Base-by-base conservation (phyloP, 1,284 basidiomycete species). In the Trichosporon ovoides region DNA sequence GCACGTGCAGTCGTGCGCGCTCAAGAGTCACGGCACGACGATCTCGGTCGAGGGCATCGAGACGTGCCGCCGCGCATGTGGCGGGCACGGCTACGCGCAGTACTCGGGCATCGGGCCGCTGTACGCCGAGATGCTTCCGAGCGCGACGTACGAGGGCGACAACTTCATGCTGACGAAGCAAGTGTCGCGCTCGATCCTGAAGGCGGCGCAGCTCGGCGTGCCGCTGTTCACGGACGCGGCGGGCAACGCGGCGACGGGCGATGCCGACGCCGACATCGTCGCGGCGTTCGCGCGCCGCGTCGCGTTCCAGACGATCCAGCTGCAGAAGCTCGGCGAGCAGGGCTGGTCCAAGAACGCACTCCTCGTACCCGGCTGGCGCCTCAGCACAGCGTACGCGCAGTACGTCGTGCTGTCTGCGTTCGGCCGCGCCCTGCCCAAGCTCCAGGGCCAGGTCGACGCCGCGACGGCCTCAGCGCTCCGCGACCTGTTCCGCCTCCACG, bases 1-100 rank as follows among this genome's bases (percentile, higher is more conserved):
- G 18, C 62, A 63, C 53, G 48, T 56, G 20, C 22, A 38, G 20
- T 58, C 54, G 13, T 57, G 57, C 50, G 57, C 53, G 5, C 52
- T 60, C 48, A 58, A 60, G 56, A 24, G 49, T 16, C 48, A 58
- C 61, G 71, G 79, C 52, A 78, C 82, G 61, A 80, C 77, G 6
- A 66, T 70, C 31, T 72, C 80, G 9, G 74, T 83, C 40, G 82
- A 83, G 64, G 72, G 78, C 1, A 77, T 83, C 49, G 81, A 82
- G 59, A 78, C 81, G 7, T 64, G 71, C 58, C 72, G 82, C 38
- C 77, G 82, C 68, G 72, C 79, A 13, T 81, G 80, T 53, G 82
- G 82, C 57, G 82, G 82, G 0, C 82, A 83, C 68, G 82, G 82
- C 1, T 83, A 83, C 70, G 81, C 79, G 37, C 78, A 80, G 16